Evolutionary conservation across 768 basidiomycete species (phyloP).

Genomic region (Phanerochaete sordida): DNA sequence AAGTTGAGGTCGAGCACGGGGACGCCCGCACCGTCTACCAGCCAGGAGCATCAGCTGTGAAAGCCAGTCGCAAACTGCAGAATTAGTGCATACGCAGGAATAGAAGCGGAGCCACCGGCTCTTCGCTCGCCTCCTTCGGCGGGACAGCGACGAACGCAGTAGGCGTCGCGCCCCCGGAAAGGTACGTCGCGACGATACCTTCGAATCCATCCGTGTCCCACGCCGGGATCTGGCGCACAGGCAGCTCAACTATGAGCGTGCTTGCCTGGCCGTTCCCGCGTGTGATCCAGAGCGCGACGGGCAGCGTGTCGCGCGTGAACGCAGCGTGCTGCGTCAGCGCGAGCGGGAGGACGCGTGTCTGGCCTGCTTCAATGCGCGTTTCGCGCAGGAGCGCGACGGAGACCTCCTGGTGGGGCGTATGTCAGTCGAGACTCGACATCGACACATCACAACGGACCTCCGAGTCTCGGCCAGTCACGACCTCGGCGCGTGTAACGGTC

Average conservation of each 20-base stretch:
- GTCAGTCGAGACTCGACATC: no score
- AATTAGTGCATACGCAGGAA: conserved; percentile 54
- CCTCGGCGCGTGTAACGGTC: conserved; percentile 35
- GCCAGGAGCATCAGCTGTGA: neutral
- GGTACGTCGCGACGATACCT: conserved; percentile 54
- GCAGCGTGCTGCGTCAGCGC: conserved; percentile 38
- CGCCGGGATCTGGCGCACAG: conserved; percentile 40
- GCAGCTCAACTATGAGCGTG: conserved; percentile 40
- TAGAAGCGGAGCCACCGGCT: conserved; percentile 48
- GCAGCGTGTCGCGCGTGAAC: conserved; percentile 34
- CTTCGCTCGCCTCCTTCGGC: conserved; percentile 36
- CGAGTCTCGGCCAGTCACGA: no score
- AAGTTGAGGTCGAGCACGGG: conserved; percentile 53
- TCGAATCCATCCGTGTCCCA: conserved; percentile 36
- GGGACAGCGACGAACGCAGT: conserved; percentile 57
- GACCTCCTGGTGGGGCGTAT: neutral
- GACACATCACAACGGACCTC: no score
- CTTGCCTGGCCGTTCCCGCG: conserved; percentile 28
- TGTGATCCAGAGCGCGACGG: conserved; percentile 37
- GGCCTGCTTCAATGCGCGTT: conserved; percentile 52
- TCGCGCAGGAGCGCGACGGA: conserved; percentile 18
- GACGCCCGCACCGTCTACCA: conserved; percentile 84
- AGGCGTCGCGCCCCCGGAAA: conserved; percentile 52
- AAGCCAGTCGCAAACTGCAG: conserved; percentile 1
- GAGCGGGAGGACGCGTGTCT: conserved; percentile 59